A percentile compares a stretch with the other conserved stretches of the same genome.
Evolutionary conservation across 495 filamentous ascomycete species (phyloP).

Genomic region (Amniculicola lignicola): DNA sequence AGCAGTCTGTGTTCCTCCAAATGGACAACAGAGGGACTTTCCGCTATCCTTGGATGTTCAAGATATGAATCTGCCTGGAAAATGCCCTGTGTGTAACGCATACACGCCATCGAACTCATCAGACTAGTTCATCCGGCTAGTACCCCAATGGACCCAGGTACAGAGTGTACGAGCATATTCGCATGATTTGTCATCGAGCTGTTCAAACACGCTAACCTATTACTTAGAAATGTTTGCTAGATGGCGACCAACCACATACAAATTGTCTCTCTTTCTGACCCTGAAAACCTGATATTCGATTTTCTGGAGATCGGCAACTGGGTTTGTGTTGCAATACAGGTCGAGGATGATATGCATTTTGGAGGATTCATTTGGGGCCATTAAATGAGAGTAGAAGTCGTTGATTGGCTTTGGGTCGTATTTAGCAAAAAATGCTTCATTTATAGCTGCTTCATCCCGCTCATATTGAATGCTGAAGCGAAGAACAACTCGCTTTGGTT

Average conservation of each 20-base stretch:
- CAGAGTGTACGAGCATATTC: slow-evolving; percentile 7
- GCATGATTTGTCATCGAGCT: background rate
- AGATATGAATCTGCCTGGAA: slow-evolving; percentile 8
- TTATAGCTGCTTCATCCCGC: slow-evolving; percentile 3
- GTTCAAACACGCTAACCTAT: slow-evolving; percentile 3
- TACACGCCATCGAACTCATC: slow-evolving; percentile 5
- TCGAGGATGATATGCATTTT: slow-evolving; percentile 17
- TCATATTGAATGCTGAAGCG: slow-evolving; percentile 8
- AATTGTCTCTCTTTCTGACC: slow-evolving; percentile 5
- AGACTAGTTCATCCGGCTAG: background rate
- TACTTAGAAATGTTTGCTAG: background rate
- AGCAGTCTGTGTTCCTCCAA: slow-evolving; percentile 6
- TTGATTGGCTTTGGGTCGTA: background rate
- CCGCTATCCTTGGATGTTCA: slow-evolving; percentile 12
- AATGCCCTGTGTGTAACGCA: slow-evolving; percentile 6
- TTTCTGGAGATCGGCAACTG: background rate
- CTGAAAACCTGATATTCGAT: slow-evolving; percentile 7
- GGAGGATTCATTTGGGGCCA: slow-evolving; percentile 12
- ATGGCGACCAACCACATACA: background rate
- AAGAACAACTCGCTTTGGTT: slow-evolving; percentile 12
- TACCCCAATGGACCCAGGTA: slow-evolving; percentile 1
- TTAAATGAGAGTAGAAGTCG: slow-evolving; percentile 7
- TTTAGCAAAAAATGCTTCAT: slow-evolving; percentile 5
- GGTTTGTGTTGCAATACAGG: background rate
- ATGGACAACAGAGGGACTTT: slow-evolving; percentile 8